Evolutionary conservation across 805 yeast species (phyloP), one percentile per base, ranked within the genome.

Genomic region (Ogataea trehalophila): DNA sequence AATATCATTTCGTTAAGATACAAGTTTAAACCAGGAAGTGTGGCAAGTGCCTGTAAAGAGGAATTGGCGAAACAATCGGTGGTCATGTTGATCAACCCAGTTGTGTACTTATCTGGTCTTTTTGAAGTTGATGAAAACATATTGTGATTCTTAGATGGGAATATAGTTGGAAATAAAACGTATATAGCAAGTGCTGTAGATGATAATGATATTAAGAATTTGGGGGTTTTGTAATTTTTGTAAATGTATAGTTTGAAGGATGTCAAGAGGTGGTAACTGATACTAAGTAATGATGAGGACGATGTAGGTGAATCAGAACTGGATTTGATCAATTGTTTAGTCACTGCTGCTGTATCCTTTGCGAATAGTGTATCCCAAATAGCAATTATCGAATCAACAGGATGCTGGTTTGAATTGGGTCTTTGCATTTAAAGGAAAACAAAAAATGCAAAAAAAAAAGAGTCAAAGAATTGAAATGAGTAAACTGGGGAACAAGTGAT

Each of bases 51-150:
- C 63, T 92, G 99, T 17, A 94, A 60, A 1, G 91, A 82, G 7
- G 95, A 79, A 60, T 94, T 92, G 51, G 96, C 96, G 69, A 88
- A 92, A 65, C 99, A 92, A 63, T 90, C 97, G 54, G 88, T 87
- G 50, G 91, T 77, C 53, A 83, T 73, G 64, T 92, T 94, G 55
- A 83, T 74, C 40, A 92, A 70, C 3, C 97, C 97, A 0, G 94
- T 88, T 11, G 96, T 85, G 58, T 79, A 72, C 54, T 77, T 83
- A 54, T 85, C 92, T 7, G 85, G 81, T 60, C 94, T 70, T 42
- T 70, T 73, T 22, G 48, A 42, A 4, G 9, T 26, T 26, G 31
- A 26, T 26, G 58, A 47, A 52, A 56, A 54, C 60, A 56, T 56
- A 6, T 41, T 9, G 20, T 43, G 33, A 3, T 44, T 35, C 13